Evolutionary conservation across 2,329 filamentous ascomycete genomes (phyloP).

Genomic region (Epicoccum nigrum): DNA sequence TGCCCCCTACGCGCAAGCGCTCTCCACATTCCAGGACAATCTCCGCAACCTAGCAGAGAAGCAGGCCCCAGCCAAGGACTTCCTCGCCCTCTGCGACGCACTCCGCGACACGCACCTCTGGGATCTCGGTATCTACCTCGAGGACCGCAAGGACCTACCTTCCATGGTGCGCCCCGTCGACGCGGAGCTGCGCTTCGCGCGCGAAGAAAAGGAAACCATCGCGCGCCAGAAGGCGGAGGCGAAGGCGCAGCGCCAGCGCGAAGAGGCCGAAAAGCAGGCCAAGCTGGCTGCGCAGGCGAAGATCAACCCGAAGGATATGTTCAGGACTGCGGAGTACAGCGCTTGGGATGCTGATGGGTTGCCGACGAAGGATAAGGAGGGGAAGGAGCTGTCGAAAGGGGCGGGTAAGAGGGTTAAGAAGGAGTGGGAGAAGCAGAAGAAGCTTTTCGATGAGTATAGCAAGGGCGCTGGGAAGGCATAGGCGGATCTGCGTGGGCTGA

Average conservation of each 20-base stretch:
- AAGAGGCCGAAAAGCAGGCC: slow-evolving; percentile 62
- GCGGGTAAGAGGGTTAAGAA: slow-evolving; percentile 83
- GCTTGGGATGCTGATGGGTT: slow-evolving; percentile 85
- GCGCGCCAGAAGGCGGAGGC: slow-evolving; percentile 53
- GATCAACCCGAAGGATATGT: slow-evolving; percentile 64
- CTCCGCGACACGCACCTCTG: slow-evolving; percentile 83
- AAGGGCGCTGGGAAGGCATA: slow-evolving; percentile 19
- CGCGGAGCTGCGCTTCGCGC: slow-evolving; percentile 59
- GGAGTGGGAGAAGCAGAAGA: slow-evolving; percentile 90
- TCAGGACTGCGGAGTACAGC: slow-evolving; percentile 65
- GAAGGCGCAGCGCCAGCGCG: slow-evolving; percentile 62
- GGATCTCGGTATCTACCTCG: slow-evolving; percentile 83
- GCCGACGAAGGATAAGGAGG: slow-evolving; percentile 77
- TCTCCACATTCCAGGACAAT: slow-evolving; percentile 64
- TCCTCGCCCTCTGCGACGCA: slow-evolving; percentile 72
- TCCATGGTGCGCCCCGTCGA: slow-evolving; percentile 76
- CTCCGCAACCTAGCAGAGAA: slow-evolving; percentile 60
- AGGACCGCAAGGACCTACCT: slow-evolving; percentile 75
- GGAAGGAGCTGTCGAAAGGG: slow-evolving; percentile 80
- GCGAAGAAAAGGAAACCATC: slow-evolving; percentile 60
- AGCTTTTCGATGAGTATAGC: slow-evolving; percentile 66
- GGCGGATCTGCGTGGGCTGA: background rate
- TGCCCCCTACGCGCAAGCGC: slow-evolving; percentile 56
- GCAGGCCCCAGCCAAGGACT: slow-evolving; percentile 67
- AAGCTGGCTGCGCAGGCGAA: slow-evolving; percentile 63